These are phyloP conservation scores for Rhizoclosmatium sp. DNA, from an alignment of 192 early-diverging fungal species.

Conservation along the genomic window DNA sequence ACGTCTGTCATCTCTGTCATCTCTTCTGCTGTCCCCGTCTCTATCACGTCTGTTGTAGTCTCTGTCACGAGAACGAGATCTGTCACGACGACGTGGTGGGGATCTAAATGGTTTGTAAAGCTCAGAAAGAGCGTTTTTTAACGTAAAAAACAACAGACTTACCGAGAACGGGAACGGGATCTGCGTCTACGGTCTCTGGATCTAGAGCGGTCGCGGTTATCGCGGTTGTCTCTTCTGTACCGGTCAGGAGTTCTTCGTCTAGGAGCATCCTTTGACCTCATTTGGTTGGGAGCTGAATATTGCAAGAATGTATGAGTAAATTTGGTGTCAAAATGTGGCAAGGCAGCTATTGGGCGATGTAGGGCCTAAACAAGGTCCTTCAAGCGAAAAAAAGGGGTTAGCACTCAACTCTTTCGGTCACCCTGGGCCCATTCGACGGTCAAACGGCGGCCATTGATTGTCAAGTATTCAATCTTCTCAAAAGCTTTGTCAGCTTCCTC, in stretches of 20 bases:
- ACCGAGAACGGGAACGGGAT: slow-evolving; percentile 1
- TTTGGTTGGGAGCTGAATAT: slow-evolving; percentile 44
- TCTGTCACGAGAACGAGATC: slow-evolving; percentile 30
- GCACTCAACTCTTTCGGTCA: slow-evolving; percentile 47
- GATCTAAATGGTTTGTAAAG: not conserved
- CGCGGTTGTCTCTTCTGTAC: slow-evolving; percentile 3
- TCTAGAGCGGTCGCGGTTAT: not conserved
- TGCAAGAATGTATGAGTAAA: not conserved
- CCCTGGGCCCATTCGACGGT: slow-evolving; percentile 60
- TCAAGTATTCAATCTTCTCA: slow-evolving; percentile 58
- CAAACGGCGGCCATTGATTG: slow-evolving; percentile 52
- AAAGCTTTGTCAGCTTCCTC: slow-evolving; percentile 56
- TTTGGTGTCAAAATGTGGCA: not conserved
- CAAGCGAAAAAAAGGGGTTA: not conserved
- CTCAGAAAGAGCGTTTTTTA: not conserved
- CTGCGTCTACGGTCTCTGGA: slow-evolving; percentile 4
- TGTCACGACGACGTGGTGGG: slow-evolving; percentile 26
- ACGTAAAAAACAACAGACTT: not conserved
- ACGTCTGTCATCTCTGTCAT: slow-evolving; percentile 4
- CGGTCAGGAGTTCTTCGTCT: slow-evolving; percentile 19
- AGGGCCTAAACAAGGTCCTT: not conserved
- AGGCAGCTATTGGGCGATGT: not conserved
- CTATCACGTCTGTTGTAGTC: slow-evolving; percentile 13
- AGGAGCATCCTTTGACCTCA: slow-evolving; percentile 23
- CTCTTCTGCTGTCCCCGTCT: not conserved